Conservation (phyloP, 495 filamentous ascomycete genomes). For the Aspergillus heteromorphus region DNA sequence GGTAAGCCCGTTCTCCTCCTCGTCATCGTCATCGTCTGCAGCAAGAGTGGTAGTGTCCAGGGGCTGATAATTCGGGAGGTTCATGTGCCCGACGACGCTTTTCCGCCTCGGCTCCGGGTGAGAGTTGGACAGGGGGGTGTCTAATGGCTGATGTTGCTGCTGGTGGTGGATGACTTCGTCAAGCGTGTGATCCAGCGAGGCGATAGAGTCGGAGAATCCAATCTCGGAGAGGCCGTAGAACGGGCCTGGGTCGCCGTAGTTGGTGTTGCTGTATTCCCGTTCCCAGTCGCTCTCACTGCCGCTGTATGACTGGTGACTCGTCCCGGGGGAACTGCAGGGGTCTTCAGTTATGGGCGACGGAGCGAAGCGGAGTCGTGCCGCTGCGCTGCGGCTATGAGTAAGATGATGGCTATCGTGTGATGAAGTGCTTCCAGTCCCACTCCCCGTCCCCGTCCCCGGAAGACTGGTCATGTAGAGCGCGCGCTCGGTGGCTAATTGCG, state of each 20-base stretch:
- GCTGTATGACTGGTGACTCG: slow-evolving; percentile 14
- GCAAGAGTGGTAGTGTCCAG: no score
- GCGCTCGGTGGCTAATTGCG: slow-evolving; percentile 27
- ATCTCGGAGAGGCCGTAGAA: slow-evolving; percentile 10
- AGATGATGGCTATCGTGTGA: slow-evolving; percentile 2
- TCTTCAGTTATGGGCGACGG: slow-evolving; percentile 11
- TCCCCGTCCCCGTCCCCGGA: no score
- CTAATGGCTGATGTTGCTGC: not conserved
- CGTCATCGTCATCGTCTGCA: no score
- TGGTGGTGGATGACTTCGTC: not conserved
- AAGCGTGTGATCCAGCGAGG: not conserved
- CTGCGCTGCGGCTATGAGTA: not conserved
- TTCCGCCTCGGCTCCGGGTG: not conserved
- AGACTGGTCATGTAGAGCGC: slow-evolving; percentile 33
- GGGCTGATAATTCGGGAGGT: no score
- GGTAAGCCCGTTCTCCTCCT: slow-evolving; percentile 9
- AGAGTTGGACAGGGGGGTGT: not conserved
- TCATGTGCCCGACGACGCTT: not conserved
- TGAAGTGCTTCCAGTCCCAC: no score
- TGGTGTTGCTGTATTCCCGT: slow-evolving; percentile 1
- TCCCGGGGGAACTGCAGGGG: slow-evolving; percentile 22
- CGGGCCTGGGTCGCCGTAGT: slow-evolving; percentile 2
- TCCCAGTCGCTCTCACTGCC: slow-evolving; percentile 21
- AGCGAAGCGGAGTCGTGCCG: not conserved
- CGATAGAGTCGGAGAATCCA: not conserved